Evolutionary conservation across 176 grass and related monocot genomes (phyloP).

Genomic region (Musa acuminata): DNA sequence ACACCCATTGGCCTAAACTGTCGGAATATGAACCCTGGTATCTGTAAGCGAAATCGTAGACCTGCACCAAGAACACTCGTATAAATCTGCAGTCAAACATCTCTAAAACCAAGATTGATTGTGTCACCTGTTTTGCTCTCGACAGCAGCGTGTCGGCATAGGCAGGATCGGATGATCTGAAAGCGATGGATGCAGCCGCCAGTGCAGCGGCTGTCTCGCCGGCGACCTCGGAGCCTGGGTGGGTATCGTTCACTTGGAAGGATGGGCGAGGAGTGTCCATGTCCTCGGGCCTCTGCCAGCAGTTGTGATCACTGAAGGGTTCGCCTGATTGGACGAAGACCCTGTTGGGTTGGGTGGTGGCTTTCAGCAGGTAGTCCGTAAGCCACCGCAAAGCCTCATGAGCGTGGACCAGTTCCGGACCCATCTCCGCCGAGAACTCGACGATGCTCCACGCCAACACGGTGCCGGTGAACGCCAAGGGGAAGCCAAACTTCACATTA

Average conservation of each 20-base stretch:
- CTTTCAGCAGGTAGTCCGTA: constrained; percentile 37
- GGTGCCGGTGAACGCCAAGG: constrained; percentile 48
- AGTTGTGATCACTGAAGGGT: constrained; percentile 48
- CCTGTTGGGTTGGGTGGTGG: constrained; percentile 27
- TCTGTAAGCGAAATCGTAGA: background rate
- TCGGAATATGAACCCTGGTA: background rate
- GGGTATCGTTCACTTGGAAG: constrained; percentile 36
- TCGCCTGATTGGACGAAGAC: constrained; percentile 46
- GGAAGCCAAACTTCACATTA: constrained; percentile 68
- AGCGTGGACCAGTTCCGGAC: constrained; percentile 22
- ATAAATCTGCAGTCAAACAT: background rate
- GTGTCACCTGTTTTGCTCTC: background rate
- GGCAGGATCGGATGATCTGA: background rate
- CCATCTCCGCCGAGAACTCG: constrained; percentile 30
- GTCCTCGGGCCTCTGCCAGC: constrained; percentile 71
- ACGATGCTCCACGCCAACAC: constrained; percentile 45
- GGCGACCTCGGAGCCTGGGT: constrained; percentile 39
- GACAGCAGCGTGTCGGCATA: background rate
- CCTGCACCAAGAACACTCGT: background rate
- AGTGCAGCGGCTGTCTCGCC: constrained; percentile 30
- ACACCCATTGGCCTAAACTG: background rate
- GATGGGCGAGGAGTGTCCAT: constrained; percentile 51
- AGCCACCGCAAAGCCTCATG: constrained; percentile 40
- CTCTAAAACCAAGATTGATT: background rate
- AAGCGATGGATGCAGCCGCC: constrained; percentile 17